Evolutionary conservation across 345 rosid genomes (phyloP).

Genomic region (Eucalyptus pauciflora): DNA sequence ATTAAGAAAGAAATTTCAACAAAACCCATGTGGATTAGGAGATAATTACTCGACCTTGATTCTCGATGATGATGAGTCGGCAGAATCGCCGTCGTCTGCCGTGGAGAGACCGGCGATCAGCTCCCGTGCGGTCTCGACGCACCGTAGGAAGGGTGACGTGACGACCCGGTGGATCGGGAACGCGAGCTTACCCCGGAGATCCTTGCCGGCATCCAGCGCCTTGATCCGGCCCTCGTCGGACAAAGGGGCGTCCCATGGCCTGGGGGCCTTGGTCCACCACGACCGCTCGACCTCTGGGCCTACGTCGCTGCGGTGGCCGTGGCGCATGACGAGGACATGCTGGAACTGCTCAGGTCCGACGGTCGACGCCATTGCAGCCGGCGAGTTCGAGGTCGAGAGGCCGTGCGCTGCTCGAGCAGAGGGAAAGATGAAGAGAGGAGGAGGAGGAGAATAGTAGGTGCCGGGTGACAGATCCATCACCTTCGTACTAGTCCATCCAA

Average conservation of each 20-base stretch:
- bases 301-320: constrained; percentile 74
- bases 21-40: not conserved
- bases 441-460: not conserved
- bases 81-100: constrained; percentile 2
- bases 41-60: not conserved
- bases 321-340: constrained; percentile 73
- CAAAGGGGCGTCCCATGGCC: constrained; percentile 82
- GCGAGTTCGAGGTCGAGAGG: not conserved
- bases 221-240: constrained; percentile 27
- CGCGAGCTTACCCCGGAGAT: constrained; percentile 26
- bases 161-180: constrained; percentile 75
- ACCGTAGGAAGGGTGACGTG: constrained; percentile 78
- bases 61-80: not conserved
- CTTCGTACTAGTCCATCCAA: too few relatives aligned
- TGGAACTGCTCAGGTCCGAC: constrained; percentile 5
- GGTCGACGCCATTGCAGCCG: not conserved
- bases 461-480: too few relatives aligned
- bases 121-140: constrained; percentile 65
- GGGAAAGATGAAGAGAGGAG: not conserved
- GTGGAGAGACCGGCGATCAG: constrained; percentile 53
- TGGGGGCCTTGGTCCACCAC: constrained; percentile 39
- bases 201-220: constrained; percentile 42
- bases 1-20: not conserved
- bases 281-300: constrained; percentile 11
- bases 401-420: not conserved